Conservation (phyloP, 768 basidiomycete species). For the Suillus ampliporus region DNA sequence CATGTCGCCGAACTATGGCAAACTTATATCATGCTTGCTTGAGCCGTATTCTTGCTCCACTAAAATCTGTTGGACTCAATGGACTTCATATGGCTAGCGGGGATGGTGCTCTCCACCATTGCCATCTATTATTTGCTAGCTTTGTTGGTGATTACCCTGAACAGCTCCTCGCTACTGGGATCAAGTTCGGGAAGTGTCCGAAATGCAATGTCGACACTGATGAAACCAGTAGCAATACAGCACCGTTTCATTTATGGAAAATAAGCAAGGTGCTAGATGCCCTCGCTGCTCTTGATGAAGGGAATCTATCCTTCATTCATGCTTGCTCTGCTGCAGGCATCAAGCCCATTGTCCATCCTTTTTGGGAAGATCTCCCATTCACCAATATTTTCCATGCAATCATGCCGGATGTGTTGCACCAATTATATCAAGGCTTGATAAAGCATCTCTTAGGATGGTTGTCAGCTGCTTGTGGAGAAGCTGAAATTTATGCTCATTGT, state of each 20-base stretch:
- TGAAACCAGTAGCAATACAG: slow-evolving; percentile 7
- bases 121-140: slow-evolving; percentile 28
- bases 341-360: slow-evolving; percentile 26
- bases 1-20: slow-evolving; percentile 29
- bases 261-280: neutral
- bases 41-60: slow-evolving; percentile 33
- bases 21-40: slow-evolving; percentile 48
- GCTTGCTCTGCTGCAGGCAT: slow-evolving; percentile 17
- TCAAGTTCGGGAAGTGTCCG: slow-evolving; percentile 21
- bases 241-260: neutral
- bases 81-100: slow-evolving; percentile 40
- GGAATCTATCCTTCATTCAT: neutral
- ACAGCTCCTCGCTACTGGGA: slow-evolving; percentile 20
- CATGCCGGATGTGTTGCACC: slow-evolving; percentile 42
- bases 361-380: slow-evolving; percentile 35
- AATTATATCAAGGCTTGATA: slow-evolving; percentile 41
- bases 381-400: slow-evolving; percentile 25
- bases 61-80: slow-evolving; percentile 31
- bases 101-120: slow-evolving; percentile 46
- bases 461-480: neutral
- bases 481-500: neutral
- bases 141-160: slow-evolving; percentile 28
- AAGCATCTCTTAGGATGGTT: slow-evolving; percentile 41
- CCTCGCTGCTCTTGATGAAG: neutral
- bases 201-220: slow-evolving; percentile 9